A percentile compares a stretch with the other conserved stretches of the same genome.
Evolutionary conservation across 805 yeast genomes (phyloP).

Genomic region (Saccharomyces paradoxus): DNA sequence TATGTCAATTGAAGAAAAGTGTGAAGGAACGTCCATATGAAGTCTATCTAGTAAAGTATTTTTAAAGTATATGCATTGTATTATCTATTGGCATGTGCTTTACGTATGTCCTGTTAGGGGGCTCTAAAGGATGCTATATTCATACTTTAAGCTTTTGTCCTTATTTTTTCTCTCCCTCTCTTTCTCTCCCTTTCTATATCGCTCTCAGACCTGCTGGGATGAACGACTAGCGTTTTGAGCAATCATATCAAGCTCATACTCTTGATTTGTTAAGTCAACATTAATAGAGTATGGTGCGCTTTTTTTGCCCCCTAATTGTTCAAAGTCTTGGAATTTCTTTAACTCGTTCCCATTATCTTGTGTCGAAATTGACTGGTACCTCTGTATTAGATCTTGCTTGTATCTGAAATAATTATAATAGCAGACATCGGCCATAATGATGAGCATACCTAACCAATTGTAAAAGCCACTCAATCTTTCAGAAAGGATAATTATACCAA

Average conservation of each 20-base stretch:
- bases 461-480: slow-evolving; percentile 55
- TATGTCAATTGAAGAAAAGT: not conserved
- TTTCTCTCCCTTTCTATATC: not conserved
- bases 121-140: not conserved
- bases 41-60: not conserved
- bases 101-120: not conserved
- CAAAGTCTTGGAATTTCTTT: not conserved
- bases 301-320: slow-evolving; percentile 1
- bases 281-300: slow-evolving; percentile 4
- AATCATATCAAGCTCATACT: slow-evolving; percentile 7
- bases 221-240: not conserved
- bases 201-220: not conserved
- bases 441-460: slow-evolving; percentile 63
- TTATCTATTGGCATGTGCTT: not conserved
- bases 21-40: not conserved
- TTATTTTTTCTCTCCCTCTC: not conserved
- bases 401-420: slow-evolving; percentile 73
- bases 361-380: not conserved
- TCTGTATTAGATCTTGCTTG: slow-evolving; percentile 11
- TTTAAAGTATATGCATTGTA: not conserved
- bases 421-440: slow-evolving; percentile 70
- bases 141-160: not conserved
- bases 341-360: not conserved
- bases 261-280: slow-evolving; percentile 5
- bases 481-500: slow-evolving; percentile 60